Evolutionary conservation across 441 rosid genomes (phyloP), one percentile per base, ranked within the genome.

Genomic region (Populus trichocarpa): DNA sequence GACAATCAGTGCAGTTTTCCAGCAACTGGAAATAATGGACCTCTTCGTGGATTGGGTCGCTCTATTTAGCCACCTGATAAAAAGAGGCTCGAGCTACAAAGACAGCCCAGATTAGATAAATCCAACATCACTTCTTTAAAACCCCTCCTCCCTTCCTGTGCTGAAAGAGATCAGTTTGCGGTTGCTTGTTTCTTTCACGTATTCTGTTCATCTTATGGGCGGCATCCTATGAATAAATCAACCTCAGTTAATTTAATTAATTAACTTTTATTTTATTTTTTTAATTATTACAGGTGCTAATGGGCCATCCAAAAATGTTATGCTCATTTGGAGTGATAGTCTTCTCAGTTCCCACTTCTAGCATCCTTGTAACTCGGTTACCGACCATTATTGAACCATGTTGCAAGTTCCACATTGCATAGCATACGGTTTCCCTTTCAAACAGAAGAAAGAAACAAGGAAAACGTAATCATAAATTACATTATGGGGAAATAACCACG

Each of bases 381-480:
- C 20, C 14, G 20, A 46, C 57, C 20, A 14, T 4, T 46, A 46
- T 4, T 46, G 16, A 28, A 40, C 13, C 50, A 40, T 1, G 50
- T 0, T 40, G 50, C 50, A 10, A 40, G 50, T 40, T 12, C 50
- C 5, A 40, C 50, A 12, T 3, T 40, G 50, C 14, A 40, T 11
- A 13, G 14, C 50, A 40, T 40, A 40, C 50, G 46, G 46, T 40
- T 40, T 40, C 46, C 46, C 11, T 40, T 40, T 1, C 46, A 40
- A 11, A 40, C 14, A 40, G 14, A 12, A 13, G 46, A 40, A 40
- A 40, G 50, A 40, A 40, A 40, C 16, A 0, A 26, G 20, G 2
- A 5, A 30, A 53, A 38, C 67, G 10, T 30, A 30, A 57, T 30
- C 30, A 72, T 72, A 72, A 30, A 72, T 72, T 71, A 71, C 65